These are phyloP conservation scores for Clonostachys rhizophaga DNA, from an alignment of 2,329 filamentous ascomycete genomes.

Conservation along the genomic window DNA sequence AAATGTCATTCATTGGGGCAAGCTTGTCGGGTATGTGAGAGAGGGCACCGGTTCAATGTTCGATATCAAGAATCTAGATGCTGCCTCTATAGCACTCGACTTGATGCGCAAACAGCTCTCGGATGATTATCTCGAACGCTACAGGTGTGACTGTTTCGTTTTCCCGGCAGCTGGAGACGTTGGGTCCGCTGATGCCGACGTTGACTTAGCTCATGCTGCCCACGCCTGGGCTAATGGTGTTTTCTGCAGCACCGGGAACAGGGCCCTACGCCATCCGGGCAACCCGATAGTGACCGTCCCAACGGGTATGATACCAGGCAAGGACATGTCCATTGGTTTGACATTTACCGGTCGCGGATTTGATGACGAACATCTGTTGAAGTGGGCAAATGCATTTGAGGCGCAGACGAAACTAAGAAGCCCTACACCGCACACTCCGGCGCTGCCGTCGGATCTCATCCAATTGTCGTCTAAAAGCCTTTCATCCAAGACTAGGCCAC, in stretches of 20 bases:
- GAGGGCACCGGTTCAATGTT: slow-evolving; percentile 21
- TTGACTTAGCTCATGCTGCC: slow-evolving; percentile 8
- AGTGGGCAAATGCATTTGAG: slow-evolving; percentile 15
- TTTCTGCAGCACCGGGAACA: slow-evolving; percentile 7
- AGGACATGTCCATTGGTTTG: slow-evolving; percentile 15
- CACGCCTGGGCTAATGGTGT: slow-evolving; percentile 27
- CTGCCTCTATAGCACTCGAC: slow-evolving; percentile 39
- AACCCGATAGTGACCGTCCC: slow-evolving; percentile 16
- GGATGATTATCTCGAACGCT: slow-evolving; percentile 42
- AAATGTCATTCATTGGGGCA: slow-evolving; percentile 11
- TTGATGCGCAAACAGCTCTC: slow-evolving; percentile 39
- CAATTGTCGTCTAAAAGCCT: no score
- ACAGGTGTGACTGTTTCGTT: slow-evolving; percentile 35
- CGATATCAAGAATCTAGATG: slow-evolving; percentile 31
- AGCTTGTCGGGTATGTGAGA: slow-evolving; percentile 9
- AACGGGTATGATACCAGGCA: slow-evolving; percentile 15
- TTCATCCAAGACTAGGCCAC: no score
- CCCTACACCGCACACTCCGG: no score
- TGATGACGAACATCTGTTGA: slow-evolving; percentile 13
- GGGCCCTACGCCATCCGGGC: slow-evolving; percentile 15
- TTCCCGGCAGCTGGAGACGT: slow-evolving; percentile 47
- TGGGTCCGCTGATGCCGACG: slow-evolving; percentile 40
- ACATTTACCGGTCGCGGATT: slow-evolving; percentile 16
- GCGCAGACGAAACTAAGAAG: no score
- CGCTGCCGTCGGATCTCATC: no score